phyloP scores from a whole-genome alignment of 306 rosid species.

The Sphenostylis stenocarpa region DNA sequence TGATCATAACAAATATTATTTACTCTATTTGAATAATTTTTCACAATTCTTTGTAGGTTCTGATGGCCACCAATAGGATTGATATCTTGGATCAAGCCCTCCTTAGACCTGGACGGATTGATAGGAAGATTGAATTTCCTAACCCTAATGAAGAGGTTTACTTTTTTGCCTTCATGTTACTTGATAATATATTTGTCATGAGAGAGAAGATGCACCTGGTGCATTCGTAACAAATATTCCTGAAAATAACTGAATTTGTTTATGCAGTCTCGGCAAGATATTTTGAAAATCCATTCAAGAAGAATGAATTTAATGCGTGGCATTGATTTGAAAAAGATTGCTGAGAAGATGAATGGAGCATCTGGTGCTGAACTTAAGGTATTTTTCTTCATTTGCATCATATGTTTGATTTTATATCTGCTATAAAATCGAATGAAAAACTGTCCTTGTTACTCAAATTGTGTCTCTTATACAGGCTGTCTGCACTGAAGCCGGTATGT shows the following conservation, averaged over 20 bases:
- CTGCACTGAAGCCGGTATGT: constrained; percentile 99
- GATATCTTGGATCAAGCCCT: constrained; percentile 99
- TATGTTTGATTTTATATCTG: background rate
- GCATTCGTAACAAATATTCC: background rate
- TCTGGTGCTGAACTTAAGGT: constrained; percentile 99
- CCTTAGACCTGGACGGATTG: constrained; percentile 97
- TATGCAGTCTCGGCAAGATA: constrained; percentile 89
- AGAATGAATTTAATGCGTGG: constrained; percentile 99
- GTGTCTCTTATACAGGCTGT: constrained; percentile 67
- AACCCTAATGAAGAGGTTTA: constrained; percentile 93
- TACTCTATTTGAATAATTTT: background rate
- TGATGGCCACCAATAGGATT: constrained; percentile 99
- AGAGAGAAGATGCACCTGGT: background rate
- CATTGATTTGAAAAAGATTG: constrained; percentile 96
- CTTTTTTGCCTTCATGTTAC: background rate
- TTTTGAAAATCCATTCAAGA: constrained; percentile 95
- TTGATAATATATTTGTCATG: constrained; percentile 17
- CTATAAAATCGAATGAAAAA: background rate
- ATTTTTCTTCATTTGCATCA: constrained; percentile 19
- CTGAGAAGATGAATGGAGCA: constrained; percentile 98
- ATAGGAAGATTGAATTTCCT: constrained; percentile 95
- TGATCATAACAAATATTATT: background rate
- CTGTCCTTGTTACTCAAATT: background rate
- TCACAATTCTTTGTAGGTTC: constrained; percentile 52
- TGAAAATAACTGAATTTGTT: constrained; percentile 11